Evolutionary conservation across 2,329 filamentous ascomycete species (phyloP).

Genomic region (Mycocentrospora acerina): DNA sequence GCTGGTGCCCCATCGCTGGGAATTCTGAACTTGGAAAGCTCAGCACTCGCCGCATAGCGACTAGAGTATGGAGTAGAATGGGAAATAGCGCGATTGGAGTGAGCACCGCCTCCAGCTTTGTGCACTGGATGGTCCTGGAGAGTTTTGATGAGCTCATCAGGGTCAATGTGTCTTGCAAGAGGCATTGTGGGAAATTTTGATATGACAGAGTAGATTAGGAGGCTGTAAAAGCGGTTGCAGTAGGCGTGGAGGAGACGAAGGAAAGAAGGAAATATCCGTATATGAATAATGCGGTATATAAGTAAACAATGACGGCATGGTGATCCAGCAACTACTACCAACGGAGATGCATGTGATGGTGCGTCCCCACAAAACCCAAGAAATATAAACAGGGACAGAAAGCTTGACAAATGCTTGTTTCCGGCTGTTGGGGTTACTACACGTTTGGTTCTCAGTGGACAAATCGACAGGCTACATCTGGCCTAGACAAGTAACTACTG

Average conservation of each 20-base stretch:
- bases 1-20: slow-evolving; percentile 60
- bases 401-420: slow-evolving; percentile 31
- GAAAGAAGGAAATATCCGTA: neutral
- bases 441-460: too few species aligned
- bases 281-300: slow-evolving; percentile 12
- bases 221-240: too few species aligned
- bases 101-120: slow-evolving; percentile 39
- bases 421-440: too few species aligned
- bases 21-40: slow-evolving; percentile 62
- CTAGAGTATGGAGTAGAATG: slow-evolving; percentile 61
- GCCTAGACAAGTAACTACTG: too few species aligned
- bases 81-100: slow-evolving; percentile 41
- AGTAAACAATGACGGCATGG: slow-evolving; percentile 8
- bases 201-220: neutral
- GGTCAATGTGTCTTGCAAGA: slow-evolving; percentile 55
- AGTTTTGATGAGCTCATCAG: slow-evolving; percentile 54
- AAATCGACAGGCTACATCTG: too few species aligned
- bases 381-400: slow-evolving; percentile 12
- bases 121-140: slow-evolving; percentile 52
- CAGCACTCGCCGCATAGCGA: slow-evolving; percentile 56
- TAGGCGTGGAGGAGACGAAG: neutral
- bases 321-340: too few species aligned
- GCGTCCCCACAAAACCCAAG: slow-evolving; percentile 5
- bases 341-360: too few species aligned
- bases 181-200: slow-evolving; percentile 44